These are phyloP conservation scores for Volvox africanus DNA, from an alignment of 139 green algal genomes.

Conservation along the genomic window DNA sequence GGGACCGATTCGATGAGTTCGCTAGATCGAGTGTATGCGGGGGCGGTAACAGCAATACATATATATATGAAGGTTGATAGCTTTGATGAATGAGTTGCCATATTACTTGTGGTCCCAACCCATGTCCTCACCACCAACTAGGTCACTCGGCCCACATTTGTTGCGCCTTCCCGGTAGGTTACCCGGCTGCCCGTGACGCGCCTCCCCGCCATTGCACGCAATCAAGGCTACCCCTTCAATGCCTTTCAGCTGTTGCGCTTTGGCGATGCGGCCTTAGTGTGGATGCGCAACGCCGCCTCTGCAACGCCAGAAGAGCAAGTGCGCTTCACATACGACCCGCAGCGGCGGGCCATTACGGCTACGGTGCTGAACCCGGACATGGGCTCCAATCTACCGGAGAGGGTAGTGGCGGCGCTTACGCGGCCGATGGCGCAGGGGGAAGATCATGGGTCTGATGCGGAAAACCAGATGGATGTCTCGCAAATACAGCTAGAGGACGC, in stretches of 20 bases:
- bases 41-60: neutral
- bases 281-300: slow-evolving; percentile 47
- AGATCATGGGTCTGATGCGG: neutral
- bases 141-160: neutral
- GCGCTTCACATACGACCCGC: slow-evolving; percentile 29
- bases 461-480: too few relatives aligned
- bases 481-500: too few relatives aligned
- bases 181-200: slow-evolving; percentile 45
- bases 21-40: neutral
- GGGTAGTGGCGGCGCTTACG: slow-evolving; percentile 30
- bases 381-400: slow-evolving; percentile 12
- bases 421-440: neutral
- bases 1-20: neutral
- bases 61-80: neutral
- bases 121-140: neutral
- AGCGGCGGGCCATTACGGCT: neutral
- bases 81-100: neutral
- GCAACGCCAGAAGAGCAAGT: slow-evolving; percentile 26
- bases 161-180: slow-evolving; percentile 21
- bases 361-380: neutral
- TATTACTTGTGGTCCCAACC: neutral
- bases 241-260: slow-evolving; percentile 58
- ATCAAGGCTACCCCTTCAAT: slow-evolving; percentile 45
- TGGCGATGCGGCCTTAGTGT: slow-evolving; percentile 56
- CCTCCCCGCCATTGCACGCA: slow-evolving; percentile 41